Conservation (phyloP, 257 asterid species). For the Thymus quinquecostatus region DNA sequence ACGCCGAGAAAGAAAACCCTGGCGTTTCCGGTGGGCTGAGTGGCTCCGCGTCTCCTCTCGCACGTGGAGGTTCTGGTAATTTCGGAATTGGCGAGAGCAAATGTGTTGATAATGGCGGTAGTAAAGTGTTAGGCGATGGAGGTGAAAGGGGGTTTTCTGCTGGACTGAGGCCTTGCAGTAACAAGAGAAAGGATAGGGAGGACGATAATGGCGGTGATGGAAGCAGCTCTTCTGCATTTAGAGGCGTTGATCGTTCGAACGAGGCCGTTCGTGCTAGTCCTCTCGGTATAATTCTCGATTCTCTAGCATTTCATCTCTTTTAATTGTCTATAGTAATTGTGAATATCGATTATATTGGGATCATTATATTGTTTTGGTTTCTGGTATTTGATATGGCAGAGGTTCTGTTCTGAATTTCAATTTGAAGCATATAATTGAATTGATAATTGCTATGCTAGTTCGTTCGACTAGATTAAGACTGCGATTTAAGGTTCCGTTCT, state of each 20-base stretch:
- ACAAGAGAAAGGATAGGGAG: slow-evolving; percentile 65
- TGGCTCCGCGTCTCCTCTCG: slow-evolving; percentile 36
- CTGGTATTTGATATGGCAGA: too few relatives aligned
- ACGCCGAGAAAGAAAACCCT: slow-evolving; percentile 23
- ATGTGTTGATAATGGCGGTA: slow-evolving; percentile 23
- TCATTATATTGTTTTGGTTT: background rate
- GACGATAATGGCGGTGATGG: slow-evolving; percentile 25
- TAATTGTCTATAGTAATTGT: background rate
- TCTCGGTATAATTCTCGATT: slow-evolving; percentile 42
- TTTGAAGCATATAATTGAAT: slow-evolving; percentile 1
- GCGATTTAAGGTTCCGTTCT: background rate
- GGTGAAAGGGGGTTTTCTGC: slow-evolving; percentile 29
- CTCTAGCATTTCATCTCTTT: background rate
- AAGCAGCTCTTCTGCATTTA: slow-evolving; percentile 37
- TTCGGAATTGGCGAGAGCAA: slow-evolving; percentile 27
- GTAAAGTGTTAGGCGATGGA: slow-evolving; percentile 22
- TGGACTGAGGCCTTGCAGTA: slow-evolving; percentile 47
- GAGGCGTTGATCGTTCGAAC: slow-evolving; percentile 38
- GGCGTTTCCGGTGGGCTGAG: slow-evolving; percentile 2
- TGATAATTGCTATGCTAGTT: background rate
- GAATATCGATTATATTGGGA: background rate
- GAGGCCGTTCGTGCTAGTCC: slow-evolving; percentile 41
- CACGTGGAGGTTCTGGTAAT: slow-evolving; percentile 34
- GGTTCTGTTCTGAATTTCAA: too few relatives aligned
- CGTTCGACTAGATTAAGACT: background rate